A percentile compares a stretch with the other conserved stretches of the same genome.
Conservation (phyloP, 352 stramenopile species). For the Phytophthora tubulina region DNA sequence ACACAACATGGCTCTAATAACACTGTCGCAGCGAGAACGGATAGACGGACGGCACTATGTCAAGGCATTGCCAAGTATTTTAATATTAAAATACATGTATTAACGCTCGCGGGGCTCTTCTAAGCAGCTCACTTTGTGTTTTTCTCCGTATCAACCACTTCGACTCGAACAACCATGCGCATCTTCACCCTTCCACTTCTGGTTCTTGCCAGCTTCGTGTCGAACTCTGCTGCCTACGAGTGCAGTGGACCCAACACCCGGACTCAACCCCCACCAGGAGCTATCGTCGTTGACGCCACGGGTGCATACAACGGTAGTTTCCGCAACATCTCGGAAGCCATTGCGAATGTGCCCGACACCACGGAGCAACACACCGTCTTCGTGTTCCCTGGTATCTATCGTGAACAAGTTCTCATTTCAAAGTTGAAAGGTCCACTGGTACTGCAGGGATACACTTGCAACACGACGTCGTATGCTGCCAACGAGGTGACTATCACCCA, state of each 20-base stretch:
- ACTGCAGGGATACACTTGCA: conserved; percentile 29
- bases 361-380: conserved; percentile 23
- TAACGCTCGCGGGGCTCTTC: too few relatives aligned
- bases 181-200: conserved; percentile 8
- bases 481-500: conserved; percentile 29
- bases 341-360: conserved; percentile 11
- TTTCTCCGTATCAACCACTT: neutral
- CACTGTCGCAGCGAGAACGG: neutral
- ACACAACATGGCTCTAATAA: neutral
- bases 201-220: conserved; percentile 11
- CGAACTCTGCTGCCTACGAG: neutral
- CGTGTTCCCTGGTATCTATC: conserved; percentile 22
- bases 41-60: neutral
- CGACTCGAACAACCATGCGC: conserved; percentile 7
- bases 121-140: conserved; percentile 12
- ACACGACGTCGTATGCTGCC: conserved; percentile 18
- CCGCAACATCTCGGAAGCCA: conserved; percentile 9
- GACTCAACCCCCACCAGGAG: conserved; percentile 7
- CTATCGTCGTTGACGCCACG: conserved; percentile 21
- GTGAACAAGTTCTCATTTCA: conserved; percentile 17
- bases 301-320: conserved; percentile 8
- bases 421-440: conserved; percentile 4
- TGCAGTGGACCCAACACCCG: conserved; percentile 8
- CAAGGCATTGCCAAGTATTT: neutral
- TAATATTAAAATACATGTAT: neutral